A percentile compares a stretch with the other conserved stretches of the same genome.
phyloP scores from a whole-genome alignment of 495 filamentous ascomycete genomes.

The Collariella sp. region DNA sequence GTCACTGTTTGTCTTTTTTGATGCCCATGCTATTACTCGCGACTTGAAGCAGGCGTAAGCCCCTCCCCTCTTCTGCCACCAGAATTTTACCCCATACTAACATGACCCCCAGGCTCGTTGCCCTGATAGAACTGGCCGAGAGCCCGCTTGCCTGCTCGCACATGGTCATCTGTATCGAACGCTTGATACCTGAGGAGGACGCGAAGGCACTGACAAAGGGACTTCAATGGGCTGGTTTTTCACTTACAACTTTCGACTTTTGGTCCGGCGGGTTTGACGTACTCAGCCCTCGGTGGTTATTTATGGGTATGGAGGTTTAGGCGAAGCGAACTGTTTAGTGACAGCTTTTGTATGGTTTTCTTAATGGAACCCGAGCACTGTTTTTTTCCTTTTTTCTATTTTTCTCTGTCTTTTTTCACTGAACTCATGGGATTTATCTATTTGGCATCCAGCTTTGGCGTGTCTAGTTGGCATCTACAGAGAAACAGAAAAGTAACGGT shows the following conservation, averaged over 20 bases:
- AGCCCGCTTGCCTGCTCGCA: constrained; percentile 63
- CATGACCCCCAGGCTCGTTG: constrained; percentile 57
- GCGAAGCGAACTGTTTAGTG: constrained; percentile 28
- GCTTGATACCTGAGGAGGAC: constrained; percentile 49
- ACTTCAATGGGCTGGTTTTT: constrained; percentile 89
- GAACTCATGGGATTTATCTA: no score
- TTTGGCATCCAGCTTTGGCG: no score
- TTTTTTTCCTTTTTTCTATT: constrained; percentile 1
- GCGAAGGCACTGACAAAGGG: constrained; percentile 61
- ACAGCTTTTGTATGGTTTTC: constrained; percentile 14
- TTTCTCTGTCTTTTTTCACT: neutral
- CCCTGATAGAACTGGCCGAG: constrained; percentile 78
- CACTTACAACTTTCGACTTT: constrained; percentile 63
- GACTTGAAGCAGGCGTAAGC: constrained; percentile 86
- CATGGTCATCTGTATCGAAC: constrained; percentile 73
- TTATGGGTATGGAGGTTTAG: constrained; percentile 76
- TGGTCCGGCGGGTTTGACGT: constrained; percentile 53
- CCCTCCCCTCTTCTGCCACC: neutral
- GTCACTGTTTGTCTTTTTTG: constrained; percentile 83
- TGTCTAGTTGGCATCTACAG: neutral
- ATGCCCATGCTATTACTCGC: constrained; percentile 53
- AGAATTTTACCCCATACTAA: constrained; percentile 12
- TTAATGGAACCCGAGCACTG: neutral
- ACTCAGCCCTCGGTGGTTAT: constrained; percentile 69
- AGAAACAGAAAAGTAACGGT: neutral